Base-by-base conservation (phyloP, 768 basidiomycete species). In the Phanerochaete carnosa region DNA sequence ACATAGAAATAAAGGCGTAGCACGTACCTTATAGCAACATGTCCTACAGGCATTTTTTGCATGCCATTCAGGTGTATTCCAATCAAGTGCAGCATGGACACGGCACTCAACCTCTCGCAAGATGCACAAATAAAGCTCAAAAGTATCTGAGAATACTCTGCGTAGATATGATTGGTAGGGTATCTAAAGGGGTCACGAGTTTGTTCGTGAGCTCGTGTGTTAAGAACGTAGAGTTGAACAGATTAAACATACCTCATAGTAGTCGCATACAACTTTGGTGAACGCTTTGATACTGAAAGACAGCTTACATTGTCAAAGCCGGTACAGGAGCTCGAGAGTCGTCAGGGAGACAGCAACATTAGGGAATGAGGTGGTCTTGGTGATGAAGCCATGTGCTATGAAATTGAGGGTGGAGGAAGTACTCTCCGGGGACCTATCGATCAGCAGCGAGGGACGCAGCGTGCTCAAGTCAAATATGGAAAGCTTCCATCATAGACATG, bases 51-150 rank as follows among this genome's bases (percentile, higher is more conserved):
- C 62, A 54, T 78, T 69, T 35, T 62, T 19, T 1, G 73, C 72
- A 1, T 68, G 56, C 74, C 76, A 80, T 30, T 77, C 45, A 0
- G 69, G 67, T 0, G 47, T 49, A 51, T 74, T 63, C 0, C 69
- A 63, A 0, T 68, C 68, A 19, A 80, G 68, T 6, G 58, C 66
- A 3, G 13, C 26, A 2, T 64, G 23, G 15, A 77, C 66, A 0
- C 55, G 61, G 1, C 11, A 8, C n/a, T 72, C 58, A 19, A 76
- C 66, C 0, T 1, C 7, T 0, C 60, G 60, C 1, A 56, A 56
- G 3, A 78, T 71, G 0, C 50, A 23, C 11, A 79, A 69, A 58
- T 76, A 80, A 0, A 72, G 49, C 56, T 79, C 75, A 52, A 73
- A 77, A 6, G 74, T 63, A 29, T 72, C 65, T 1, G 72, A 64